phyloP scores from a whole-genome alignment of 192 early-diverging fungal genomes.

The Powellomyces hirtus region DNA sequence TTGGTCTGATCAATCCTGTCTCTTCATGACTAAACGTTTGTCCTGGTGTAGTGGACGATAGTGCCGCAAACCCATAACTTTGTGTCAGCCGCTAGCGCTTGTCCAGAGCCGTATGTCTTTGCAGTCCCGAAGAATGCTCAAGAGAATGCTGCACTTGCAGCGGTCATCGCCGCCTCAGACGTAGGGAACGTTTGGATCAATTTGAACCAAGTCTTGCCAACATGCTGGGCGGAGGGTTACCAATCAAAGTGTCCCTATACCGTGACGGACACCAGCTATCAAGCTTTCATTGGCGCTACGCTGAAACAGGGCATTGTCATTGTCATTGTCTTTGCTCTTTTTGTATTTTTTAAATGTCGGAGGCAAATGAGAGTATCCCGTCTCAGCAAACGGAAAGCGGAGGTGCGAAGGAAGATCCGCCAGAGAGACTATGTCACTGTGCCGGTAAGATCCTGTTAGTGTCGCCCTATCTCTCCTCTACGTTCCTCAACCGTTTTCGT shows the following conservation, averaged over 20 bases:
- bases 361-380: constrained; percentile 13
- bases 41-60: neutral
- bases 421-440: constrained; percentile 14
- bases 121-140: constrained; percentile 8
- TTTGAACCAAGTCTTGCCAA: neutral
- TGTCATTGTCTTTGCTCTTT: constrained; percentile 14
- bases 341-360: constrained; percentile 20
- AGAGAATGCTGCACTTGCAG: neutral
- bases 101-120: constrained; percentile 6
- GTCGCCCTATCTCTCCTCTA: too few relatives aligned
- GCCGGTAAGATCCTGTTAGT: constrained; percentile 7
- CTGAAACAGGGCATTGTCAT: constrained; percentile 29
- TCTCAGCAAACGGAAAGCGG: constrained; percentile 10
- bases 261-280: constrained; percentile 4
- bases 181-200: constrained; percentile 19
- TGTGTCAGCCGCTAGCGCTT: neutral
- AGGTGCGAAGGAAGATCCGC: constrained; percentile 19
- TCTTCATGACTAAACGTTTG: too few relatives aligned
- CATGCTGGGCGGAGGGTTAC: constrained; percentile 25
- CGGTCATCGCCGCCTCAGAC: neutral
- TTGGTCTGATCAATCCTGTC: neutral
- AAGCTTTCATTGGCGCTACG: constrained; percentile 16
- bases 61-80: neutral
- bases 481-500: too few relatives aligned
- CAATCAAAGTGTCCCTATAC: constrained; percentile 8